Conservation (phyloP, 495 filamentous ascomycete species). For the Penicillium macrosclerotiorum region DNA sequence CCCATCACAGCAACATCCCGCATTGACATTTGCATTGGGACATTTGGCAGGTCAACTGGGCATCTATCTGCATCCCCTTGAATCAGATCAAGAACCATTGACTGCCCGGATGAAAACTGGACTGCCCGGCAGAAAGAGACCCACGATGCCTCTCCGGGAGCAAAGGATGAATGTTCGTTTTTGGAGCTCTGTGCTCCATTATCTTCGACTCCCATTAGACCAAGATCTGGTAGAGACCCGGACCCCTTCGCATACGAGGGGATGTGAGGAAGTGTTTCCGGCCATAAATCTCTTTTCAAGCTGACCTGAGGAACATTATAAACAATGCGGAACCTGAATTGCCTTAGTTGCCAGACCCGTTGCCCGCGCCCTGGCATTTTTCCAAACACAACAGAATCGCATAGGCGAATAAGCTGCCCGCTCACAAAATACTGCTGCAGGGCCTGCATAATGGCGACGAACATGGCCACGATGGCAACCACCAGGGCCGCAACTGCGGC, state of each 20-base stretch:
- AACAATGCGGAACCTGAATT: constrained; percentile 5
- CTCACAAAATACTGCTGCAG: constrained; percentile 5
- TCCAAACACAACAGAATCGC: constrained; percentile 7
- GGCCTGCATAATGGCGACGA: constrained; percentile 4
- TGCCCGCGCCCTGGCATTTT: constrained; percentile 7
- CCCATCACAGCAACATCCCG: constrained; percentile 4
- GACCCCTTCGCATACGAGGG: constrained; percentile 3
- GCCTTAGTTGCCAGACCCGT: constrained; percentile 2
- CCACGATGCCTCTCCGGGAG: constrained; percentile 5
- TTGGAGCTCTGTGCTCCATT: background rate
- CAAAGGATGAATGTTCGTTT: background rate
- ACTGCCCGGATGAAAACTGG: constrained; percentile 1
- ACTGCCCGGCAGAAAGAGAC: constrained; percentile 6
- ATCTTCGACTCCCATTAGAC: background rate
- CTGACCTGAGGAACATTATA: constrained; percentile 3
- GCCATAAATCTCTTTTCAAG: constrained; percentile 2
- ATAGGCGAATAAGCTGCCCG: constrained; percentile 5
- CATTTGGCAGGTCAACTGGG: constrained; percentile 4
- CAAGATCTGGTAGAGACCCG: background rate
- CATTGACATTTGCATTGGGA: constrained; percentile 9
- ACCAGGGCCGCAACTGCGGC: constrained; percentile 5
- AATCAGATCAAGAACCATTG: constrained; percentile 4
- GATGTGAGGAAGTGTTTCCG: constrained; percentile 1
- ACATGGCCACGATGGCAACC: constrained; percentile 7
- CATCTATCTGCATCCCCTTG: constrained; percentile 4